A percentile compares a stretch with the other conserved stretches of the same genome.
phyloP scores from a whole-genome alignment of 805 yeast genomes.

The Teunomyces atbi region DNA sequence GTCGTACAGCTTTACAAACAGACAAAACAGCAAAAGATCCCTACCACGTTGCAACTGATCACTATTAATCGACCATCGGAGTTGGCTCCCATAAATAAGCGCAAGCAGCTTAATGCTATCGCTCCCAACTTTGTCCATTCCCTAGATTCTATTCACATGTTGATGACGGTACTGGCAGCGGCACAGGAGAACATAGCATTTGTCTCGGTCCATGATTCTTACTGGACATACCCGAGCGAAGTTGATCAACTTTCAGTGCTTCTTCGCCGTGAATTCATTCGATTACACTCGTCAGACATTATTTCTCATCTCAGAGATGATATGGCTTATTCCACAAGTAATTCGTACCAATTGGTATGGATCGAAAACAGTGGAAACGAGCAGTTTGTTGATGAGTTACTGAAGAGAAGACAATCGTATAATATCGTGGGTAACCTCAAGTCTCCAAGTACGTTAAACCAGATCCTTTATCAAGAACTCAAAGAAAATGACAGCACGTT shows the following conservation, averaged over 20 bases:
- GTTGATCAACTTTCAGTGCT: slow-evolving; percentile 25
- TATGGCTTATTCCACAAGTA: slow-evolving; percentile 18
- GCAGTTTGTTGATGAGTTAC: slow-evolving; percentile 11
- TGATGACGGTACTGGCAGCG: slow-evolving; percentile 32
- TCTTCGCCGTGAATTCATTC: slow-evolving; percentile 35
- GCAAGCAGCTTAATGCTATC: slow-evolving; percentile 35
- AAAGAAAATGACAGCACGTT: slow-evolving; percentile 4
- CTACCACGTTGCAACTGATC: slow-evolving; percentile 24
- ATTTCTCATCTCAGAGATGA: slow-evolving; percentile 26
- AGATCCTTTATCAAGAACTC: slow-evolving; percentile 14
- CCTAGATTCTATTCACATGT: slow-evolving; percentile 39
- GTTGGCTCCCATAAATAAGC: slow-evolving; percentile 23
- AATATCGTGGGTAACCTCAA: not conserved
- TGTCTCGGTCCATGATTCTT: slow-evolving; percentile 44
- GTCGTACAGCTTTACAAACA: slow-evolving; percentile 36
- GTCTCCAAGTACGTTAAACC: slow-evolving; percentile 1
- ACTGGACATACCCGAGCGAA: slow-evolving; percentile 40
- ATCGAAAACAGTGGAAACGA: slow-evolving; percentile 11
- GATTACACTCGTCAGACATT: slow-evolving; percentile 29
- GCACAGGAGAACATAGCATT: slow-evolving; percentile 21
- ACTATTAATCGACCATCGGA: slow-evolving; percentile 17
- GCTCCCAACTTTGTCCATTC: slow-evolving; percentile 47
- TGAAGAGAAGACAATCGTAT: slow-evolving; percentile 5
- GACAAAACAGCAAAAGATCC: slow-evolving; percentile 10
- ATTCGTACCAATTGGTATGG: slow-evolving; percentile 36